Base-by-base conservation (phyloP, 2,329 filamentous ascomycete genomes). In the Passalora sequoiae region DNA sequence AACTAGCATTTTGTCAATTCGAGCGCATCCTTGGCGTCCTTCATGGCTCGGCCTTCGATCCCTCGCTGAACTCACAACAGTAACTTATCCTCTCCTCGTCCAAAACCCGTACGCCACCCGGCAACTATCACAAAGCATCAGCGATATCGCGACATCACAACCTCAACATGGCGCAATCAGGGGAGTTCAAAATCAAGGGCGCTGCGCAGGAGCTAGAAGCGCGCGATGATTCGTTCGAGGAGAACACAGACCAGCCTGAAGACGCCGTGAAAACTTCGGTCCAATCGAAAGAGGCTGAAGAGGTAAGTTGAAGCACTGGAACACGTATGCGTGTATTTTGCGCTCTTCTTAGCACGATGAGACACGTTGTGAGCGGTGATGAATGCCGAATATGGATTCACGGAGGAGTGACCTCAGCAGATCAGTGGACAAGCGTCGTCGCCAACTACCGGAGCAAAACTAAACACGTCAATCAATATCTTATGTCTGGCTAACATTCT, bases 121-220 rank as follows among this genome's bases (percentile, higher is more conserved):
- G n/a, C n/a, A n/a, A n/a, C n/a, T n/a, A n/a, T n/a, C n/a, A n/a
- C n/a, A n/a, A n/a, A n/a, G n/a, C n/a, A n/a, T n/a, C n/a, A n/a
- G n/a, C 12, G 3, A 17, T 27, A 24, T 15, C 9, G 20, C 20
- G 13, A 13, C 29, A 40, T 31, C 24, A 36, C 33, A 36, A 22
- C 28, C 22, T 29, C 37, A 50, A 24, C 19, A 58, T 57, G 55
- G 38, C 50, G 19, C 43, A 53, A 31, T 43, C 46, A 30, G 47
- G 50, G 21, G 55, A 54, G 24, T 43, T 52, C 38, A 43, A 48
- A 28, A 53, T 55, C 40, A 54, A 53, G 40, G 54, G 51, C 28
- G 54, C 55, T 10, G 55, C 54, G 29, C 33, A 40, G 39, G 32
- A 33, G 31, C 32, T 35, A 19, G 24, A 41, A 27, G 24, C 31